Evolutionary conservation across 1,284 basidiomycete species (phyloP).

Genomic region (Cystobasidium sp.): DNA sequence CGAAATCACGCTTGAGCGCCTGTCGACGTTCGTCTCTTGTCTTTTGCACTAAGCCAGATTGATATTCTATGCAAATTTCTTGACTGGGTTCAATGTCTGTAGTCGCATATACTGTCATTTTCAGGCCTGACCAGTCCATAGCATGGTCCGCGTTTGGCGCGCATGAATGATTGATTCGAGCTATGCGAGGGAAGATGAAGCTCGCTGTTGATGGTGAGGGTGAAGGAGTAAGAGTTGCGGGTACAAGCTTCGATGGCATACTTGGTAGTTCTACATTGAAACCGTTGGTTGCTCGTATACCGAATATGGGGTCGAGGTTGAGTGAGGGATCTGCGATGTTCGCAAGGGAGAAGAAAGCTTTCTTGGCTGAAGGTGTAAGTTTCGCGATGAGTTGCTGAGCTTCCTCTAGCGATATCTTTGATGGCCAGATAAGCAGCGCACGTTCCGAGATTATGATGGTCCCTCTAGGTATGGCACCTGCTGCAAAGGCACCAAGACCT

Average conservation of each 20-base stretch:
- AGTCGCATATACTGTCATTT: constrained; percentile 52
- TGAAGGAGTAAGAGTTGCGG: constrained; percentile 23
- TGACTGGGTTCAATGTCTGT: constrained; percentile 37
- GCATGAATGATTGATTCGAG: constrained; percentile 46
- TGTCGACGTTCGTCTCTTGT: constrained; percentile 46
- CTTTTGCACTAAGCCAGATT: constrained; percentile 46
- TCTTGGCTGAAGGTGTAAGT: constrained; percentile 40
- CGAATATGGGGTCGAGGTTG: constrained; percentile 46
- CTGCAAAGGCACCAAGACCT: constrained; percentile 49
- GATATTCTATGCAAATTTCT: constrained; percentile 52
- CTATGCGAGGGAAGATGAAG: constrained; percentile 44
- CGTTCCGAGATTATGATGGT: constrained; percentile 49
- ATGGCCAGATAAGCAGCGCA: constrained; percentile 50
- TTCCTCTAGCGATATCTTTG: constrained; percentile 36
- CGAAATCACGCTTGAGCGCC: constrained; percentile 47
- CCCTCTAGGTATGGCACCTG: constrained; percentile 42
- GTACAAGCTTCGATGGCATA: constrained; percentile 12
- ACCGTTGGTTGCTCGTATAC: constrained; percentile 51
- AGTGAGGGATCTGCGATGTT: constrained; percentile 37
- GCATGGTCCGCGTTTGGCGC: constrained; percentile 45
- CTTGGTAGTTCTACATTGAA: constrained; percentile 51
- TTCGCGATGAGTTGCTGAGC: constrained; percentile 44
- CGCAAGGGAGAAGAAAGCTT: constrained; percentile 48
- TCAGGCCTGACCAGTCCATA: constrained; percentile 49
- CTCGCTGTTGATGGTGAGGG: constrained; percentile 42